Evolutionary conservation across 2,329 filamentous ascomycete genomes (phyloP), one percentile per base, ranked within the genome.

Genomic region (Colletotrichum australisinense): DNA sequence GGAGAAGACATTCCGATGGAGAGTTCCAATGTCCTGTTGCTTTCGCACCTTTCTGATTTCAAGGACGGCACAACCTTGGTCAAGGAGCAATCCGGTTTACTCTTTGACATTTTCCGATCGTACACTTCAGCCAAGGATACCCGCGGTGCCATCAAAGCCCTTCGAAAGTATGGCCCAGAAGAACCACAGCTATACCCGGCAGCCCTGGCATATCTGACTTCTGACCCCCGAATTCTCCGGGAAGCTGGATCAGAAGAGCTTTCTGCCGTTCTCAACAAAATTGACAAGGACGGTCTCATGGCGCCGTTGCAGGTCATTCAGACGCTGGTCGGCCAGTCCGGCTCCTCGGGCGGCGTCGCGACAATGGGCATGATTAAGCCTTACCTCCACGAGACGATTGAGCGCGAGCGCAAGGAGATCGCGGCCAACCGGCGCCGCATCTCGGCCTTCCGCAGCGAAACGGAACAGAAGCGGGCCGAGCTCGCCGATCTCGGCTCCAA

Each of bases 331-430:
- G 86, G 87, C n/a, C 86, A 89, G 59, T 86, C 80, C 70, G 84
- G 73, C 0, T 79, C 81, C 7, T 81, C 72, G 19, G 68, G 67
- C 66, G 90, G 92, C 6, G 94, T 98, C 3, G 96, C 97, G 1
- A 98, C 95, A 0, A 98, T 99, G 94, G 97, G 96, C 63, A 95
- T 98, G 89, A 93, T 99, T 75, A 98, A 98, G 83, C 91, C 92
- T 6, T 99, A 99, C 82, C 91, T 99, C 2, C 91, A 93, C 75
- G 91, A 93, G 63, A 98, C 95, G 9, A 97, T 99, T 75, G 92
- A 94, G 77, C 91, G 94, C 63, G 97, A 99, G 83, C 90, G 95
- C 30, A 92, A 92, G 73, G 95, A 98, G 78, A 98, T 99, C 73
- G 91, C 86, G 8, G 82, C 88, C 46, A 98, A 98, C 81, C 90